phyloP scores from a whole-genome alignment of 2,329 filamentous ascomycete species.

The Cercospora nicotianae region DNA sequence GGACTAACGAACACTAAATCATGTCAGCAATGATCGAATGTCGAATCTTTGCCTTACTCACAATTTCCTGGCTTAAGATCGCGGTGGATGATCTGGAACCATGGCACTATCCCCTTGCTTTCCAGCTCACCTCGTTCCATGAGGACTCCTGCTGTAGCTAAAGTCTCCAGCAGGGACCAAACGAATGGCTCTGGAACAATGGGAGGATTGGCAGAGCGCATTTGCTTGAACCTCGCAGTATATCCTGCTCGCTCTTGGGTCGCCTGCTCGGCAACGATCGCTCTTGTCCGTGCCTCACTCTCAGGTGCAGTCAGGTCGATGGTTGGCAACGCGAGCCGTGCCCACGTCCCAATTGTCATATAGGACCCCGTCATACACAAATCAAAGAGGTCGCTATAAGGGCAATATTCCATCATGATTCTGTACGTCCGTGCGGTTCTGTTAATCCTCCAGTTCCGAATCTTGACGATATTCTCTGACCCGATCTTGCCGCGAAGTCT shows the following conservation, averaged over 20 bases:
- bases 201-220: neutral
- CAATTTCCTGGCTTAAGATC: slow-evolving; percentile 11
- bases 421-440: neutral
- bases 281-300: neutral
- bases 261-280: neutral
- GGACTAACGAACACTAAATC: neutral
- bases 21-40: neutral
- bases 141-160: slow-evolving; percentile 12
- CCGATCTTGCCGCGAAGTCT: slow-evolving; percentile 9
- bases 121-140: slow-evolving; percentile 14
- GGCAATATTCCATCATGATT: slow-evolving; percentile 2
- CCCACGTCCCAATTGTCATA: neutral
- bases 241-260: neutral
- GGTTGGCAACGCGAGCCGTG: neutral
- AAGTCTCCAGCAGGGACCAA: slow-evolving; percentile 10
- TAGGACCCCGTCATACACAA: neutral
- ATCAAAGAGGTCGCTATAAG: slow-evolving; percentile 1
- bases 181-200: slow-evolving; percentile 11
- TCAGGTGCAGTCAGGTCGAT: neutral
- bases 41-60: neutral
- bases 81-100: slow-evolving; percentile 11
- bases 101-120: neutral
- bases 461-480: slow-evolving; percentile 5
- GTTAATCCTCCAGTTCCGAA: slow-evolving; percentile 11
- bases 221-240: neutral